Evolutionary conservation across 2,329 filamentous ascomycete genomes (phyloP).

Genomic region (Trichophyton rubrum): DNA sequence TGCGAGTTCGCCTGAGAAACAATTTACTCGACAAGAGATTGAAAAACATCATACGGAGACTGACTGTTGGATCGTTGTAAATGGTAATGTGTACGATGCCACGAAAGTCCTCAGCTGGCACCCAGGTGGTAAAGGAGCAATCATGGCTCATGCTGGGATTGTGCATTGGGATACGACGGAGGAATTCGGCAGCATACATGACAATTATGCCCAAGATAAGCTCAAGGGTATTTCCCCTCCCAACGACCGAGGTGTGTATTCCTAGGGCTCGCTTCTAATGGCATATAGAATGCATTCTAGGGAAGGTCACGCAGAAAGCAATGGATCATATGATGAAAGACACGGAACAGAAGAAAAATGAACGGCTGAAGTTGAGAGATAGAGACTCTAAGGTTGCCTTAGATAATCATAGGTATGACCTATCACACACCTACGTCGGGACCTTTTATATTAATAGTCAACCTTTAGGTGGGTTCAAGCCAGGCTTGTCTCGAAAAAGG

Average conservation of each 20-base stretch:
- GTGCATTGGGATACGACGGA: constrained; percentile 39
- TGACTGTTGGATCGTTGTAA: constrained; percentile 44
- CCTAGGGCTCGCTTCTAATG: background rate
- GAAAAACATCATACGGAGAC: constrained; percentile 39
- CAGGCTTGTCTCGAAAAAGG: constrained; percentile 27
- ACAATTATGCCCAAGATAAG: constrained; percentile 40
- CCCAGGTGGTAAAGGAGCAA: constrained; percentile 38
- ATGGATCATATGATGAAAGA: constrained; percentile 36
- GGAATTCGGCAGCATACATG: constrained; percentile 41
- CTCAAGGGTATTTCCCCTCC: constrained; percentile 27
- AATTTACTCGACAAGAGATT: constrained; percentile 43
- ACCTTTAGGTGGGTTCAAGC: constrained; percentile 33
- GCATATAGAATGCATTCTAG: constrained; percentile 37
- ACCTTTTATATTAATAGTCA: background rate
- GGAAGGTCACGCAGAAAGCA: constrained; percentile 39
- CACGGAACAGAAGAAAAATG: constrained; percentile 30
- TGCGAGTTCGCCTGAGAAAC: constrained; percentile 35
- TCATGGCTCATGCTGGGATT: constrained; percentile 39
- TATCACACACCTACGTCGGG: background rate
- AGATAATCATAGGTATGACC: constrained; percentile 22
- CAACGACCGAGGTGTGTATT: background rate
- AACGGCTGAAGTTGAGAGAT: constrained; percentile 21
- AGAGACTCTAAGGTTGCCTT: constrained; percentile 25
- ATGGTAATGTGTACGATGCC: constrained; percentile 41
- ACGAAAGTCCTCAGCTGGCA: constrained; percentile 39